A percentile compares a stretch with the other conserved stretches of the same genome.
phyloP scores from a whole-genome alignment of 2,329 filamentous ascomycete genomes.

The Seiridium unicorne region DNA sequence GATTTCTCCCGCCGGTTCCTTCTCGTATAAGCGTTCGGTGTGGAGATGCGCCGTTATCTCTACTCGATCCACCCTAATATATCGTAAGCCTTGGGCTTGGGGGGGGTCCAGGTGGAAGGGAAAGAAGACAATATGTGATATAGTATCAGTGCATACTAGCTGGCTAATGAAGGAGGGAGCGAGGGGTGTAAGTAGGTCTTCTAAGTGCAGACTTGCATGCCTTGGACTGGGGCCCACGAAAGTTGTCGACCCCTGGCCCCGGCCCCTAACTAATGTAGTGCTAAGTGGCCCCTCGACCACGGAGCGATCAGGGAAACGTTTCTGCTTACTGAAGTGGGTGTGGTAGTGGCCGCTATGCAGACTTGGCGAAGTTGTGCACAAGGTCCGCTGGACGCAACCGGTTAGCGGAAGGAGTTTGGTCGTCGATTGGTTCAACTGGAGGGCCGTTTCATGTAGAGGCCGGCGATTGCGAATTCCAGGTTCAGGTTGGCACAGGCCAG shows the following conservation, averaged over 20 bases:
- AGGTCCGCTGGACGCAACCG: slow-evolving; percentile 2
- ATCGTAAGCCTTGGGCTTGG: not conserved
- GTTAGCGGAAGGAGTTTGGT: not conserved
- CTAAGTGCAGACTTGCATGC: slow-evolving; percentile 1
- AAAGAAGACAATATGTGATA: not conserved
- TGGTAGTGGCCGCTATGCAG: slow-evolving; percentile 1
- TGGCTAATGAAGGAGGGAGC: slow-evolving; percentile 7
- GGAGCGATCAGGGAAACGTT: slow-evolving; percentile 5
- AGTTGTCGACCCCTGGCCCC: slow-evolving; percentile 8
- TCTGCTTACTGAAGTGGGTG: slow-evolving; percentile 6
- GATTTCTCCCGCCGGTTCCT: not conserved
- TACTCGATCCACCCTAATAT: slow-evolving; percentile 8
- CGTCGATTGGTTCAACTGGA: not conserved
- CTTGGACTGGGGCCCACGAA: not conserved
- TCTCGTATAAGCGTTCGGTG: not conserved
- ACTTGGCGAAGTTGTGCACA: not conserved
- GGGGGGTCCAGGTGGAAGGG: not conserved
- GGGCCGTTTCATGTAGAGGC: slow-evolving; percentile 8
- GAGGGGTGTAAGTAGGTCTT: slow-evolving; percentile 6
- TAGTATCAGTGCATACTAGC: not conserved
- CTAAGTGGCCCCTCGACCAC: not conserved
- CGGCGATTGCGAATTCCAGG: slow-evolving; percentile 6
- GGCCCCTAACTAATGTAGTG: not conserved
- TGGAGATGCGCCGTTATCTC: slow-evolving; percentile 1
- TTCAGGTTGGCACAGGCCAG: slow-evolving; percentile 1